Conservation (phyloP, 805 yeast species). For the Ogataea paradorogensis region DNA sequence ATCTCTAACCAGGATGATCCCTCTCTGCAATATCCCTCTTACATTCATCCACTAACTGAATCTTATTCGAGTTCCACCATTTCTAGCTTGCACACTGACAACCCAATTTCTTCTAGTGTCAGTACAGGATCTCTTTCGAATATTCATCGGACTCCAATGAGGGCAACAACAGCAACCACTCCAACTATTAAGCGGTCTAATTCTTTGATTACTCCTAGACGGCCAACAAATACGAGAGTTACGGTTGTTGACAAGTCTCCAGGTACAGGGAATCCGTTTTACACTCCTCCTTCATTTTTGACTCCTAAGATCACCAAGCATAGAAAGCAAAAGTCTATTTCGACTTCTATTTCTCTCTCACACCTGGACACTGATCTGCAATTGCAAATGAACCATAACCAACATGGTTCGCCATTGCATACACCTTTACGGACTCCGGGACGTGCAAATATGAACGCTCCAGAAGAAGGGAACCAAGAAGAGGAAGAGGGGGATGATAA, state of each 20-base stretch:
- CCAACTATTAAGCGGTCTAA: constrained; percentile 20
- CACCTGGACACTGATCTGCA: constrained; percentile 34
- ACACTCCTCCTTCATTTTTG: constrained; percentile 43
- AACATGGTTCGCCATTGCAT: constrained; percentile 25
- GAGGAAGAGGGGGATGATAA: constrained; percentile 12
- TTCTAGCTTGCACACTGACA: constrained; percentile 27
- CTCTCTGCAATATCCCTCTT: constrained; percentile 27
- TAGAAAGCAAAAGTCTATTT: constrained; percentile 31
- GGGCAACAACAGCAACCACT: constrained; percentile 21
- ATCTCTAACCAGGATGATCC: constrained; percentile 26
- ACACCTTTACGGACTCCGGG: constrained; percentile 32
- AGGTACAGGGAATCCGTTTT: constrained; percentile 44
- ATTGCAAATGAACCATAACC: constrained; percentile 21
- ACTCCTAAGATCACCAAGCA: constrained; percentile 40
- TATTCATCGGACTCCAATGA: constrained; percentile 22
- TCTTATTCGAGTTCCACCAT: constrained; percentile 35
- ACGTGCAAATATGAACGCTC: constrained; percentile 16
- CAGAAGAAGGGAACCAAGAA: constrained; percentile 11
- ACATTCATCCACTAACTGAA: constrained; percentile 23
- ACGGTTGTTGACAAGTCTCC: constrained; percentile 34
- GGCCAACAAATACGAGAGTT: constrained; percentile 15
- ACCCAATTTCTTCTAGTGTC: constrained; percentile 15
- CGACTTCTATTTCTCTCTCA: constrained; percentile 29
- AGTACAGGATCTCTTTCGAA: constrained; percentile 21
- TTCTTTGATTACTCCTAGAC: constrained; percentile 24